Percentiles rank a stretch among this genome's conserved stretches.
phyloP scores from a whole-genome alignment of 2,329 filamentous ascomycete species.

The Nemania serpens region DNA sequence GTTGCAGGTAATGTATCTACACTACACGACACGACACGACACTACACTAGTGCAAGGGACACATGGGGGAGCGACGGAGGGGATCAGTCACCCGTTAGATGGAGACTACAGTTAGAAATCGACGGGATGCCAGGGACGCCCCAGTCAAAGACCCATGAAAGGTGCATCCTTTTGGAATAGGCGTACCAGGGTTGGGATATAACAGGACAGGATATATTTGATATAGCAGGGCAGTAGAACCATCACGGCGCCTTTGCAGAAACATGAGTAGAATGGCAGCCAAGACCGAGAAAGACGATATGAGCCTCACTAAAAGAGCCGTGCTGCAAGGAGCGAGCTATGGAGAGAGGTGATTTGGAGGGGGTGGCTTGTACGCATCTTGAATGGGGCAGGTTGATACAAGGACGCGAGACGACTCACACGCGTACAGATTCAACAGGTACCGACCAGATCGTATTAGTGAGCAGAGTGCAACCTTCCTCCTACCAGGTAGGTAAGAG shows the following conservation, averaged over 20 bases:
- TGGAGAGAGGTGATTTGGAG: constrained; percentile 34
- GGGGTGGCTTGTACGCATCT: constrained; percentile 43
- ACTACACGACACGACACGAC: neutral
- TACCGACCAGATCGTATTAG: neutral
- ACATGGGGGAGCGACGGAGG: constrained; percentile 39
- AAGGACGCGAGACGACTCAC: constrained; percentile 6
- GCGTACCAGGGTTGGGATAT: constrained; percentile 38
- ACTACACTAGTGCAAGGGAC: constrained; percentile 34
- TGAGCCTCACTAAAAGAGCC: constrained; percentile 28
- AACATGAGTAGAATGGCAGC: constrained; percentile 19
- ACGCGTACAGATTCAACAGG: neutral
- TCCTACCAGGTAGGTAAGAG: neutral
- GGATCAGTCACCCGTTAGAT: constrained; percentile 31
- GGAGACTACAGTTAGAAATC: constrained; percentile 39
- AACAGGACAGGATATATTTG: constrained; percentile 40
- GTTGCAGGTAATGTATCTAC: constrained; percentile 15
- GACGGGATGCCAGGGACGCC: constrained; percentile 41
- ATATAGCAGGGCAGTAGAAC: constrained; percentile 37
- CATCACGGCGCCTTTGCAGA: constrained; percentile 15
- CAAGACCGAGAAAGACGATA: constrained; percentile 27
- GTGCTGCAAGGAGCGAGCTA: constrained; percentile 17
- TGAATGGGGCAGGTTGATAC: constrained; percentile 23
- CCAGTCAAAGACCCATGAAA: constrained; percentile 39
- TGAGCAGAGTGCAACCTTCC: constrained; percentile 15
- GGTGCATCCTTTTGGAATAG: constrained; percentile 40